Base-by-base conservation (phyloP, 345 rosid species). In the Gossypium stocksii region DNA sequence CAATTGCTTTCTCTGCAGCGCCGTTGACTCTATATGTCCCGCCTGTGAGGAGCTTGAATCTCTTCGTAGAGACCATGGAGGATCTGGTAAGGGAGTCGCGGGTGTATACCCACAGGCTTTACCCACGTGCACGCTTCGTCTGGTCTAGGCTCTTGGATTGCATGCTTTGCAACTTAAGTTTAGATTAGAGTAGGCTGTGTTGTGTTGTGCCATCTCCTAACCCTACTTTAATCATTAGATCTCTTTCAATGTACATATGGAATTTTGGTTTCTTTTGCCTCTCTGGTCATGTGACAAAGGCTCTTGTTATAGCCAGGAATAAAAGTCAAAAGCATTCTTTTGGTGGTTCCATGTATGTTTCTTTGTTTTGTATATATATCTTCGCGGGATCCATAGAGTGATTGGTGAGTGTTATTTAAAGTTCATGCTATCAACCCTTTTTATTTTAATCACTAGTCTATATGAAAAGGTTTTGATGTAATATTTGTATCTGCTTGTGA, bases 1-100 rank as follows among this genome's bases (percentile, higher is more conserved):
- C 97, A 58, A 79, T 94, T 70, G 97, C 93, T n/a, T 92, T 94
- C 83, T 92, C 98, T 43, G 98, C 97, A 15, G 87, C 82, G 77
- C 98, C 98, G 48, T 82, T 94, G 87, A 90, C 89, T 34, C 83
- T 94, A 64, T 94, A 92, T 61, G 74, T 92, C 76, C 98, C 97
- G 17, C 98, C 97, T 14, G 13, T 92, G 29, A 89, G 98, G 77
- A 90, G 87, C 88, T 82, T 94, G 79, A 94, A 83, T 76, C 82
- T 78, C 51, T 94, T 94, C 48, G 94, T 90, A 6, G 89, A 82
- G 75, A 82, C 91, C 72, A 84, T 92, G 92, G 97, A 90, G 74
- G 90, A 82, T 63, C 76, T 90, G 72, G 64, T 78, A 0, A 81
- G 85, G 14, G 97, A 89, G 74, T 86, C 92, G 9, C 82, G 92